Conservation (phyloP, 2,329 filamentous ascomycete genomes). For the Tolypocladium paradoxum region DNA sequence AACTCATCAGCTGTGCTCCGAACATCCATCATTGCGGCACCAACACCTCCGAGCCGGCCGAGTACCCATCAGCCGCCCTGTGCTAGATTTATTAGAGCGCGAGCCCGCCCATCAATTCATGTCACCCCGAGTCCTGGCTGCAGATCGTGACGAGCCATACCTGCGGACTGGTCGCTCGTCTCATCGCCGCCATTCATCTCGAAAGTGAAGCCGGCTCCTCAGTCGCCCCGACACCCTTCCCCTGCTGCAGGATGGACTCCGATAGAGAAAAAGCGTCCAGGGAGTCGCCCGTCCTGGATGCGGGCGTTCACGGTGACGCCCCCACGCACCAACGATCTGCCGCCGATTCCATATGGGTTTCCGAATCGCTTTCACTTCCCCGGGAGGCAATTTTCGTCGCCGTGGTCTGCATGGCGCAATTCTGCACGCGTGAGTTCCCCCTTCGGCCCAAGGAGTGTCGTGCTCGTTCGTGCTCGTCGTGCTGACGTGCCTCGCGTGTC, state of each 20-base stretch:
- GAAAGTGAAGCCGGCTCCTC: not conserved
- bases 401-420: slow-evolving; percentile 33
- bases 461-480: not conserved
- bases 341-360: slow-evolving; percentile 9
- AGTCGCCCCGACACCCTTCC: not conserved
- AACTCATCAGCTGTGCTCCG: too few relatives aligned
- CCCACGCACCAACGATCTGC: not conserved
- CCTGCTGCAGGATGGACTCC: not conserved
- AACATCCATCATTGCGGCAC: too few relatives aligned
- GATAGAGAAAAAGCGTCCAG: not conserved
- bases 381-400: slow-evolving; percentile 27
- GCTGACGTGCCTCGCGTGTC: not conserved
- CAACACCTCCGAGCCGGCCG: too few relatives aligned
- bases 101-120: not conserved
- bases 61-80: not conserved
- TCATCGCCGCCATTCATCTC: not conserved
- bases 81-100: not conserved
- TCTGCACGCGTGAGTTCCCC: slow-evolving; percentile 22
- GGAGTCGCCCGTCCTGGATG: not conserved
- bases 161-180: too few relatives aligned
- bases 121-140: not conserved
- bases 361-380: slow-evolving; percentile 10
- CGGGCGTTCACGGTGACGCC: not conserved
- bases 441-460: not conserved
- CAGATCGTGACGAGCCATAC: not conserved